phyloP scores from a whole-genome alignment of 805 yeast species.

The Yarrowia deformans region DNA sequence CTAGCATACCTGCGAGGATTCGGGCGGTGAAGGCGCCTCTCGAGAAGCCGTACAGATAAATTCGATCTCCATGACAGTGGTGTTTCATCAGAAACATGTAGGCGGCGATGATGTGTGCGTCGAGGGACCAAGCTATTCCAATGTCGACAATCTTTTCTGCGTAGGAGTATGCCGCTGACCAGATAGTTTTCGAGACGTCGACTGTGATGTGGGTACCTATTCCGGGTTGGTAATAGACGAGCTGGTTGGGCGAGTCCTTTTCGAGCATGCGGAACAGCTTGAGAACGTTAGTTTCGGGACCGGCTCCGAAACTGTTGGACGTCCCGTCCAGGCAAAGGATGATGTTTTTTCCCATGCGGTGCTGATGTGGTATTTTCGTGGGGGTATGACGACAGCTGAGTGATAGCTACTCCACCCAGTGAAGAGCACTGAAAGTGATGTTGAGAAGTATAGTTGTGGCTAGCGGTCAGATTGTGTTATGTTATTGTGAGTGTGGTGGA shows the following conservation, averaged over 20 bases:
- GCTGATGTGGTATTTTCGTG: too few species aligned
- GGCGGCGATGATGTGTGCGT: slow-evolving; percentile 63
- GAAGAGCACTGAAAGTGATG: slow-evolving; percentile 14
- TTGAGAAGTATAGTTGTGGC: background rate
- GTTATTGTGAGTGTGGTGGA: background rate
- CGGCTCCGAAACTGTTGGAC: slow-evolving; percentile 38
- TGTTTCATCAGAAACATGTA: slow-evolving; percentile 60
- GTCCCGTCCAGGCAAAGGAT: slow-evolving; percentile 41
- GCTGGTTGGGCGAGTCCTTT: slow-evolving; percentile 33
- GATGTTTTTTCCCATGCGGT: slow-evolving; percentile 39
- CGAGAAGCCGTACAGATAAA: slow-evolving; percentile 66
- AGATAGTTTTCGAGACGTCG: slow-evolving; percentile 13
- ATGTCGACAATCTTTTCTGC: slow-evolving; percentile 52
- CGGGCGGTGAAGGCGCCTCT: slow-evolving; percentile 72
- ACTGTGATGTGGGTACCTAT: slow-evolving; percentile 35
- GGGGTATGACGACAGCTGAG: background rate
- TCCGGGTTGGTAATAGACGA: slow-evolving; percentile 39
- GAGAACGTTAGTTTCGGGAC: slow-evolving; percentile 40
- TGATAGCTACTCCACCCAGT: background rate
- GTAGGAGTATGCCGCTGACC: slow-evolving; percentile 22
- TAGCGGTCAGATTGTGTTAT: background rate
- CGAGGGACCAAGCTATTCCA: slow-evolving; percentile 61
- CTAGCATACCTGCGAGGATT: slow-evolving; percentile 69
- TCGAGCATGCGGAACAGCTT: slow-evolving; percentile 41
- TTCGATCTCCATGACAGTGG: slow-evolving; percentile 59